phyloP scores from a whole-genome alignment of 768 basidiomycete genomes.

The Clitopilus passeckerianus region DNA sequence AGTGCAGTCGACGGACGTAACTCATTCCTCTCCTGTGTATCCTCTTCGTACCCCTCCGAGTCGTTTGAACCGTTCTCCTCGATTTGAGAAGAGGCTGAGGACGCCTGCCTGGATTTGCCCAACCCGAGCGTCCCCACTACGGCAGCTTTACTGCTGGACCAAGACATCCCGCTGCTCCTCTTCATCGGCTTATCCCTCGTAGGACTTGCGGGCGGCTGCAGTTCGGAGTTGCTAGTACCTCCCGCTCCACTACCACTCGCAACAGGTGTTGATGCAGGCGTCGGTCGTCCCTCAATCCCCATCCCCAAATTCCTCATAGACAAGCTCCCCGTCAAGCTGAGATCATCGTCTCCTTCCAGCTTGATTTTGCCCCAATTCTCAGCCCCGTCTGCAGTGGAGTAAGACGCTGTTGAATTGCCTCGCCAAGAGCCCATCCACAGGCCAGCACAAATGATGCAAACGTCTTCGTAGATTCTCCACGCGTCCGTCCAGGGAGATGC shows the following conservation, averaged over 20 bases:
- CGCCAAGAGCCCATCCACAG: constrained; percentile 77
- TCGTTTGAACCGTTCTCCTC: constrained; percentile 5
- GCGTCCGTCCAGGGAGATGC: constrained; percentile 63
- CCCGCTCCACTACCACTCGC: constrained; percentile 15
- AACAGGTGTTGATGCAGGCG: not conserved
- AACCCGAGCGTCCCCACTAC: constrained; percentile 13
- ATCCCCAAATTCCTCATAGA: constrained; percentile 58
- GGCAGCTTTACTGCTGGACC: constrained; percentile 36
- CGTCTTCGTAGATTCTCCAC: constrained; percentile 83
- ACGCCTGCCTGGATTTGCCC: constrained; percentile 27
- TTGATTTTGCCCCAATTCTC: constrained; percentile 54
- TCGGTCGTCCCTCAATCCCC: constrained; percentile 67
- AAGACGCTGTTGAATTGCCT: constrained; percentile 39
- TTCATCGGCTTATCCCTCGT: constrained; percentile 29
- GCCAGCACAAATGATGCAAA: constrained; percentile 76
- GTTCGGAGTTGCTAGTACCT: constrained; percentile 7
- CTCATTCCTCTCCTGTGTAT: constrained; percentile 17
- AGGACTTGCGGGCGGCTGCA: constrained; percentile 16
- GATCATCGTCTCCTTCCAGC: constrained; percentile 65
- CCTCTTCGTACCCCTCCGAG: constrained; percentile 2
- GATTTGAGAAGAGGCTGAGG: not conserved
- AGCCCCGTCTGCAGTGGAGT: constrained; percentile 41
- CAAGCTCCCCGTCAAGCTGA: constrained; percentile 27
- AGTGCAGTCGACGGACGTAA: constrained; percentile 41
- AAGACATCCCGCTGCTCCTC: constrained; percentile 47